phyloP scores from a whole-genome alignment of 192 early-diverging fungal species.

The Backusella tarrabulga region DNA sequence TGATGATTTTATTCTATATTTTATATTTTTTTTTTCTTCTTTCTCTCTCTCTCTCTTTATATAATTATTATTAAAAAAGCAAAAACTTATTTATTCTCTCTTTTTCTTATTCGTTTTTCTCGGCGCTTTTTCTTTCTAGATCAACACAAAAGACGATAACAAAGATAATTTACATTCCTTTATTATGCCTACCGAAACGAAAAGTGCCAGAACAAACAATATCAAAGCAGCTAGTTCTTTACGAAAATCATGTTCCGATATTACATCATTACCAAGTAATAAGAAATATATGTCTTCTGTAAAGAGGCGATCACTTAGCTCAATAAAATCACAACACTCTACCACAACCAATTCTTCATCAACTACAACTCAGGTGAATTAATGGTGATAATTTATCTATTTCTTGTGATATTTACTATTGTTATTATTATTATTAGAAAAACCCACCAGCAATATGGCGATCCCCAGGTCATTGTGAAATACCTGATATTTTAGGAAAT shows the following conservation, averaged over 20 bases:
- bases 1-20: background rate
- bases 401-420: background rate
- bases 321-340: constrained; percentile 10
- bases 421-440: background rate
- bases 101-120: constrained; percentile 4
- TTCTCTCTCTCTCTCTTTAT: background rate
- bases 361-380: background rate
- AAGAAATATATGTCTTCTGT: background rate
- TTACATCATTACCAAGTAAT: constrained; percentile 1
- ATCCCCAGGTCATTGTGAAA: constrained; percentile 22
- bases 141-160: background rate
- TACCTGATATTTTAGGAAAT: constrained; percentile 24
- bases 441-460: constrained; percentile 14
- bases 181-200: background rate
- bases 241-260: constrained; percentile 31
- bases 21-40: background rate
- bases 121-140: constrained; percentile 1
- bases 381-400: background rate
- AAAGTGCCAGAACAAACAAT: background rate
- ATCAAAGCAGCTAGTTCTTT: background rate
- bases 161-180: background rate
- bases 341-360: background rate
- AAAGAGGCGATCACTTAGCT: constrained; percentile 28
- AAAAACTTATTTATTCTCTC: constrained; percentile 1
- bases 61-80: background rate